phyloP scores from a whole-genome alignment of 306 rosid genomes.

The Rubus idaeus region DNA sequence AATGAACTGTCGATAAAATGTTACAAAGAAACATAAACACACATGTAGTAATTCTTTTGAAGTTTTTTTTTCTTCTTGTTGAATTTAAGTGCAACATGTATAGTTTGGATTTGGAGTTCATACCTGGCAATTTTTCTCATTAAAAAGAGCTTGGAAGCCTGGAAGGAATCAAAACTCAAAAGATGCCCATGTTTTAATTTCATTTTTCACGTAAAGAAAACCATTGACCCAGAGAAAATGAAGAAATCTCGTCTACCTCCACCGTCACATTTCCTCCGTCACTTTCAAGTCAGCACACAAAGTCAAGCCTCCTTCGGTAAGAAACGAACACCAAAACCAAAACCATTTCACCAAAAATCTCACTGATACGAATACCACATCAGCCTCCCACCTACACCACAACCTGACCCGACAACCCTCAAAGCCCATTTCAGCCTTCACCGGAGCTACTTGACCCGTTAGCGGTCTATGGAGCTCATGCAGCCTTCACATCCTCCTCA shows the following conservation, averaged over 20 bases:
- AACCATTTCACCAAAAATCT: conserved; percentile 21
- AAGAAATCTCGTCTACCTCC: neutral
- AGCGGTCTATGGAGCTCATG: conserved; percentile 53
- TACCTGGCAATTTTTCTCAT: neutral
- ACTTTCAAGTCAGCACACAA: conserved; percentile 32
- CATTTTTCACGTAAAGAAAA: neutral
- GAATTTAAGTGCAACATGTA: no score
- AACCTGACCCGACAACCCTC: neutral
- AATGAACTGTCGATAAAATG: no score
- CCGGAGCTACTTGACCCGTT: conserved; percentile 14
- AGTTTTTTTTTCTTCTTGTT: no score
- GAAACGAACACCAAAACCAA: neutral
- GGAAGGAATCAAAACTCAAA: neutral
- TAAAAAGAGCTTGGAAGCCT: neutral
- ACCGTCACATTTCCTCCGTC: conserved; percentile 13
- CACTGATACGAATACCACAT: neutral
- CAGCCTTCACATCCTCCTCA: conserved; percentile 45
- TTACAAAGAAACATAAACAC: no score
- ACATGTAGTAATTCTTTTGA: no score
- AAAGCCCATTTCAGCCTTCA: neutral
- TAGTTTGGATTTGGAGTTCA: no score
- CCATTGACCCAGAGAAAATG: neutral
- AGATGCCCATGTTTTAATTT: neutral
- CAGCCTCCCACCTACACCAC: conserved; percentile 6
- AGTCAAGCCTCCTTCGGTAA: conserved; percentile 27